These are phyloP conservation scores for Chrysopogon serrulatus DNA, from an alignment of 176 grass and related monocot genomes.

Conservation along the genomic window DNA sequence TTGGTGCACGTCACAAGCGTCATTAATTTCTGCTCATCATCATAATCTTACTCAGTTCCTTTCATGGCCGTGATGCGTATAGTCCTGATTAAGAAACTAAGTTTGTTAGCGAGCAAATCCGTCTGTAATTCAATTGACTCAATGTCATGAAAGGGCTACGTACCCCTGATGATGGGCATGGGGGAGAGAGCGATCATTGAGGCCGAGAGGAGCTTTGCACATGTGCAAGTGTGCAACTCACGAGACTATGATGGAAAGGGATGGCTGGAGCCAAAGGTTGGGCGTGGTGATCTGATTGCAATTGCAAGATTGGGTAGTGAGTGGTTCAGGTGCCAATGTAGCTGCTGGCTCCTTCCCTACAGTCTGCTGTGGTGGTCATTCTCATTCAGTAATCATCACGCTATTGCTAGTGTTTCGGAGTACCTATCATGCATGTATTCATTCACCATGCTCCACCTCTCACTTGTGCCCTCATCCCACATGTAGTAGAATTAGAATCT, in stretches of 20 bases:
- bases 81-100: background rate
- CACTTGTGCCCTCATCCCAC: background rate
- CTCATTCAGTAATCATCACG: conserved; percentile 12
- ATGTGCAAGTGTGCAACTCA: conserved; percentile 30
- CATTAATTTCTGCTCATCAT: conserved; percentile 2
- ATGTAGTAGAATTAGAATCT: conserved; percentile 24
- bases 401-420: background rate
- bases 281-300: conserved; percentile 15
- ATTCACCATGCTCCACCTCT: background rate
- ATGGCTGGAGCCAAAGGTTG: background rate
- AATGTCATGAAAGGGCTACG: background rate
- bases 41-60: background rate
- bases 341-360: conserved; percentile 1
- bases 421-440: background rate
- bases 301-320: conserved; percentile 20
- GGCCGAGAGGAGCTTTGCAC: background rate
- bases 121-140: background rate
- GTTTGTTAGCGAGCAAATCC: background rate
- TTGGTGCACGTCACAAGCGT: background rate
- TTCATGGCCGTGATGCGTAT: background rate
- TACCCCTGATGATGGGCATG: background rate
- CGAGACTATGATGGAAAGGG: background rate
- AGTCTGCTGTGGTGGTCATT: background rate
- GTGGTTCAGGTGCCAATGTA: conserved; percentile 6
- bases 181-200: background rate